Conservation (phyloP, 345 rosid genomes). For the Bruguiera parviflora region DNA sequence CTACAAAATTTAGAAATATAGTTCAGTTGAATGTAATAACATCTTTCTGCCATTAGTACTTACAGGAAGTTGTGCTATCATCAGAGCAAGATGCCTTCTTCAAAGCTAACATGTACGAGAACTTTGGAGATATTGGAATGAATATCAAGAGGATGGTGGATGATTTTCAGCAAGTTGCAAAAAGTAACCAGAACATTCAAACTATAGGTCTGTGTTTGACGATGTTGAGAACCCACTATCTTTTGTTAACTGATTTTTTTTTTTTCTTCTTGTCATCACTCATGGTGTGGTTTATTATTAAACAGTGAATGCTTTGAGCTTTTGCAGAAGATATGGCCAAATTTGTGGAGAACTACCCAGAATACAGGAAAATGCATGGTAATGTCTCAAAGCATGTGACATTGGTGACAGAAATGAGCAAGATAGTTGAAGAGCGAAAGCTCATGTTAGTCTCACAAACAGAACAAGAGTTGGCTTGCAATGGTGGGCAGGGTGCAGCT, state of each 20-base stretch:
- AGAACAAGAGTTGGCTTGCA: constrained; percentile 98
- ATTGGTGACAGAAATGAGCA: constrained; percentile 96
- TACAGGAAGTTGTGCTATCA: constrained; percentile 90
- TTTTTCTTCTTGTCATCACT: neutral
- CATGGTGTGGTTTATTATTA: constrained; percentile 4
- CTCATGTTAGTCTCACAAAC: constrained; percentile 91
- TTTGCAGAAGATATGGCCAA: constrained; percentile 97
- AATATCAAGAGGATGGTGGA: constrained; percentile 96
- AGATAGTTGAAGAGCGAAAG: constrained; percentile 83
- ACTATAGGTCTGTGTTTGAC: constrained; percentile 67
- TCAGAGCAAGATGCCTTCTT: constrained; percentile 93
- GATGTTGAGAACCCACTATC: constrained; percentile 1
- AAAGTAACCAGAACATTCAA: constrained; percentile 92
- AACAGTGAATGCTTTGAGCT: constrained; percentile 22
- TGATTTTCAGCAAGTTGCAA: constrained; percentile 93
- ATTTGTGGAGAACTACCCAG: constrained; percentile 95
- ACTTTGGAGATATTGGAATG: constrained; percentile 98
- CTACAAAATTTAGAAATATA: neutral
- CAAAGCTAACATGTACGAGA: constrained; percentile 85
- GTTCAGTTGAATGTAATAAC: neutral
- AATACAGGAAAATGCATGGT: constrained; percentile 95
- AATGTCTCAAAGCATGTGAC: constrained; percentile 97
- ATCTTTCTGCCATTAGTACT: constrained; percentile 18
- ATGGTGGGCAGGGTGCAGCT: constrained; percentile 96
- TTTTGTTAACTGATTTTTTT: constrained; percentile 5